Evolutionary conservation across 805 yeast species (phyloP).

Genomic region (Scheffersomyces amazonensis): DNA sequence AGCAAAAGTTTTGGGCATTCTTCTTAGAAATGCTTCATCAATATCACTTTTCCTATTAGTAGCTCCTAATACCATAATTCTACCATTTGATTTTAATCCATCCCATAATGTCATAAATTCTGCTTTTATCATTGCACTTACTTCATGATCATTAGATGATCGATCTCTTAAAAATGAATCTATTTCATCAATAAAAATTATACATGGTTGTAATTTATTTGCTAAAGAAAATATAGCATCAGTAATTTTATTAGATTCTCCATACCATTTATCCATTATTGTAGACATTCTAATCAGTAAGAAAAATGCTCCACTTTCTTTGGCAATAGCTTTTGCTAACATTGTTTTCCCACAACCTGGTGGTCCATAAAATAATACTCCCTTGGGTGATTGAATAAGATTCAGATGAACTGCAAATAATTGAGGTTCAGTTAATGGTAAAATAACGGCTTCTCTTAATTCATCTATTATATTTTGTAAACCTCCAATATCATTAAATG

Average conservation of each 20-base stretch:
- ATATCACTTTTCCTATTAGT: constrained; percentile 91
- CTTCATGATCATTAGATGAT: constrained; percentile 83
- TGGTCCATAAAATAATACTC: constrained; percentile 89
- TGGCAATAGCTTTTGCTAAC: constrained; percentile 94
- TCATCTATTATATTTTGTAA: constrained; percentile 79
- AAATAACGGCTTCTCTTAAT: constrained; percentile 80
- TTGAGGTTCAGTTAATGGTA: constrained; percentile 76
- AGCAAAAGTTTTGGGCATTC: constrained; percentile 88
- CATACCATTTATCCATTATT: constrained; percentile 96
- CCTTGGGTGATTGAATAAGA: constrained; percentile 87
- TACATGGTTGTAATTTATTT: constrained; percentile 86
- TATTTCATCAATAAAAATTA: constrained; percentile 92
- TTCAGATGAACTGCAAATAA: constrained; percentile 65
- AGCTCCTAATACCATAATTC: constrained; percentile 88
- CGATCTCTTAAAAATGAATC: constrained; percentile 92
- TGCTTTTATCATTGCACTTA: constrained; percentile 91
- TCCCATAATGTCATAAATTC: constrained; percentile 99
- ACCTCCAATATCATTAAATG: constrained; percentile 87
- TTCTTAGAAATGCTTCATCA: constrained; percentile 86
- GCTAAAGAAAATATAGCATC: constrained; percentile 93
- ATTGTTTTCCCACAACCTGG: constrained; percentile 98
- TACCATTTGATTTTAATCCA: constrained; percentile 74
- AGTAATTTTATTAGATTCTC: constrained; percentile 90
- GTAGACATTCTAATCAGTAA: constrained; percentile 90
- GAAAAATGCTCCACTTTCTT: constrained; percentile 88